A percentile compares a stretch with the other conserved stretches of the same genome.
phyloP scores from a whole-genome alignment of 108 stramenopile genomes.

The Aurantiochytrium sp. region DNA sequence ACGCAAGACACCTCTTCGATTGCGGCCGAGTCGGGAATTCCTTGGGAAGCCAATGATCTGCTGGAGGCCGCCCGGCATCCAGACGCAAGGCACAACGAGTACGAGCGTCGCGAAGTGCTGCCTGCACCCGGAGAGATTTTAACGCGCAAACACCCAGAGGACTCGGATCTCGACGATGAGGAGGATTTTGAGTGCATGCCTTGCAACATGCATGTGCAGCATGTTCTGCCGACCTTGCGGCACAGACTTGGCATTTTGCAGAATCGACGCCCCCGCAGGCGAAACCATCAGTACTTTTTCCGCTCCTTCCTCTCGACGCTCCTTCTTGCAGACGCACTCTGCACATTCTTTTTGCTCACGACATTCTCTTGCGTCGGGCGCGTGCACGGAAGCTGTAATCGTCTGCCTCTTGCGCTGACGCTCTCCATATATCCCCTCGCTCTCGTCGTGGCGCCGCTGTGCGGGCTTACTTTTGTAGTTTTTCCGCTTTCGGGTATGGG shows the following conservation, averaged over 20 bases:
- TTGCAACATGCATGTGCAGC: neutral
- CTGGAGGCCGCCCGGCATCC: neutral
- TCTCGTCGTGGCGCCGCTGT: neutral
- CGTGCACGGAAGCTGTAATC: neutral
- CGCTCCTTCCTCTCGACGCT: neutral
- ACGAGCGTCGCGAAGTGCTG: neutral
- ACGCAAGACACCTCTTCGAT: neutral
- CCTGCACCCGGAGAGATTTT: neutral
- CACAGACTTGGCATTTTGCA: neutral
- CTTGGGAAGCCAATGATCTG: neutral
- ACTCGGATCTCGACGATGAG: neutral
- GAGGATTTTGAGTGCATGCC: neutral
- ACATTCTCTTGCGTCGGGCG: neutral
- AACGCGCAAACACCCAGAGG: neutral
- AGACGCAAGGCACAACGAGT: neutral
- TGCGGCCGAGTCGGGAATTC: neutral
- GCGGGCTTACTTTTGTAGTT: conserved; percentile 3
- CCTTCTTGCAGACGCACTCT: neutral
- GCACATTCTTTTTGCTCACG: neutral
- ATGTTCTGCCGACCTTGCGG: neutral
- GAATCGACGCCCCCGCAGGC: neutral
- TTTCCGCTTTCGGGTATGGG: conserved; percentile 13
- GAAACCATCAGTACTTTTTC: neutral
- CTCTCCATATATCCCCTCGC: neutral
- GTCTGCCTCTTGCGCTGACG: neutral